phyloP scores from a whole-genome alignment of 768 basidiomycete species.

The Suillus clintonianus region DNA sequence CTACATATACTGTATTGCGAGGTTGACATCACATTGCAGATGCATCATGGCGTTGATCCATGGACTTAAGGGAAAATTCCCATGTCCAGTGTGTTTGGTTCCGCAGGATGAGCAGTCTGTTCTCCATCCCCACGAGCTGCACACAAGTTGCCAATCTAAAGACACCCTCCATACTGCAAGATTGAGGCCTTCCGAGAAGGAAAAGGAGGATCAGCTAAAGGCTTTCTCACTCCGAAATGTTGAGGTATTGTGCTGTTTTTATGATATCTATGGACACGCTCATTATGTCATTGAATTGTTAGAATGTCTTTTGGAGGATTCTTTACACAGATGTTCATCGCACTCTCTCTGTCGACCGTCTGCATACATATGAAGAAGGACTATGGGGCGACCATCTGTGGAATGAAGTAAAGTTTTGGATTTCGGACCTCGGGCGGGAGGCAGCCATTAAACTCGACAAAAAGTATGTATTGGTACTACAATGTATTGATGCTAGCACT shows the following conservation, averaged over 20 bases:
- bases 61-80: constrained; percentile 27
- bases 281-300: background rate
- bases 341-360: constrained; percentile 12
- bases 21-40: constrained; percentile 14
- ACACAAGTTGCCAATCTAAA: constrained; percentile 12
- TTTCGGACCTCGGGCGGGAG: constrained; percentile 14
- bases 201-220: constrained; percentile 18
- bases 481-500: constrained; percentile 1
- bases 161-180: constrained; percentile 8
- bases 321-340: background rate
- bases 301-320: constrained; percentile 36
- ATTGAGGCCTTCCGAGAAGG: constrained; percentile 6
- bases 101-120: constrained; percentile 25
- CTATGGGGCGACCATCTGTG: constrained; percentile 13
- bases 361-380: constrained; percentile 12
- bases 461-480: constrained; percentile 19
- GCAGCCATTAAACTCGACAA: constrained; percentile 11
- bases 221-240: constrained; percentile 12
- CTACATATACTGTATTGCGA: no score
- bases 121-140: constrained; percentile 8
- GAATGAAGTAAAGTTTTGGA: background rate
- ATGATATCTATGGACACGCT: background rate
- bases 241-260: constrained; percentile 12
- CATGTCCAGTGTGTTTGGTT: constrained; percentile 41
- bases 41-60: constrained; percentile 37